Conservation (phyloP, 768 basidiomycete species). For the Paxillus ammoniavirescens region DNA sequence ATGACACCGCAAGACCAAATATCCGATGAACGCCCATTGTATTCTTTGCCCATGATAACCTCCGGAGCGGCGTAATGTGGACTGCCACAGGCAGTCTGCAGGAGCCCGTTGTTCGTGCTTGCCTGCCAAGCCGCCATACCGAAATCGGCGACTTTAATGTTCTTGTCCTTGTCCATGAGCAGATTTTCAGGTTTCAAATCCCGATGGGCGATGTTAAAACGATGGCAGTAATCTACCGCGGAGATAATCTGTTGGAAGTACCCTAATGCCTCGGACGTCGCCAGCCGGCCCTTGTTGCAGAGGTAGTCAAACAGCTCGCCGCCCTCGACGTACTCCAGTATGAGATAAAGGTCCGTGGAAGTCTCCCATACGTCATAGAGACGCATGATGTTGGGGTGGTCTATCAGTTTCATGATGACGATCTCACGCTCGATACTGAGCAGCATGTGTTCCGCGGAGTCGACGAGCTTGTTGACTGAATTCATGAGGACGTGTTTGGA, state of each 20-base stretch:
- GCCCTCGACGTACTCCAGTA: constrained; percentile 92
- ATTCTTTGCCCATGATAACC: constrained; percentile 77
- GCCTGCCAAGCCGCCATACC: constrained; percentile 96
- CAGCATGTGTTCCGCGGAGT: constrained; percentile 73
- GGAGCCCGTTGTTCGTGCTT: constrained; percentile 50
- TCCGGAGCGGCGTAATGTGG: constrained; percentile 96
- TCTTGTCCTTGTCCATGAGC: constrained; percentile 75
- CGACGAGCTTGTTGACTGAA: constrained; percentile 66
- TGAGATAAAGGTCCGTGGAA: constrained; percentile 80
- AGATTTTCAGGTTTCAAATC: constrained; percentile 96
- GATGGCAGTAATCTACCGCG: constrained; percentile 89
- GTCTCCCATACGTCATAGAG: constrained; percentile 99
- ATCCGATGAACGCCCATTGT: constrained; percentile 86
- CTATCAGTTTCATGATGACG: constrained; percentile 95
- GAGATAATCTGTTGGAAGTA: constrained; percentile 95
- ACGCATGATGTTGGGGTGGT: constrained; percentile 92
- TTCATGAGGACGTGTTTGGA: constrained; percentile 66
- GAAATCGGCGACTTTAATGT: constrained; percentile 95
- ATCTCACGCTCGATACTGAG: constrained; percentile 91
- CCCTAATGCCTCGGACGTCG: constrained; percentile 67
- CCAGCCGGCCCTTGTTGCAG: constrained; percentile 72
- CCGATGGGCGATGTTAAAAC: constrained; percentile 92
- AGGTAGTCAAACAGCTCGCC: constrained; percentile 95
- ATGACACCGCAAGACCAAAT: constrained; percentile 98
- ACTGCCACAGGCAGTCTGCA: constrained; percentile 88